Base-by-base conservation (phyloP, 2,329 filamentous ascomycete species). In the Clonostachys rosea region DNA sequence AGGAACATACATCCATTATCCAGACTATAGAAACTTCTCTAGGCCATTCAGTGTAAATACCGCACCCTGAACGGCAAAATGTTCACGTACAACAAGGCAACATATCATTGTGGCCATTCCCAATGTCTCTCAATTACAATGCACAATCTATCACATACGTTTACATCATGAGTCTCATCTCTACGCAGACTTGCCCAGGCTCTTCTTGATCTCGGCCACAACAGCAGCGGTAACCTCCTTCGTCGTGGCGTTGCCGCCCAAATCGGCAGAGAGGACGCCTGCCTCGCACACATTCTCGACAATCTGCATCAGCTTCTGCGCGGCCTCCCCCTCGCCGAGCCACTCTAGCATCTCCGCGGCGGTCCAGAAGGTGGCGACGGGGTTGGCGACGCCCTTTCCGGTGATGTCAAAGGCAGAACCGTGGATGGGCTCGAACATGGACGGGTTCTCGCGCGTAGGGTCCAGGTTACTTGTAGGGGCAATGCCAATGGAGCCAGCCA, bases 401-500 rank as follows among this genome's bases (percentile, higher is more conserved):
- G 74, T 74, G 44, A 81, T 81, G 50, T 82, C 78, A 50, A 80
- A 80, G 1, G 78, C 78, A 5, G 73, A 77, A 3, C 78, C 78
- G 54, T 81, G 78, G 46, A 83, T 81, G 0, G 79, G 79, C 65
- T 83, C 79, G 51, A 83, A 83, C 75, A 83, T 81, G 46, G 71
- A 76, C 53, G 79, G 54, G 62, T 79, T 59, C 61, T 76, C 30
- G 59, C 77, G 60, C 1, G 65, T 69, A 2, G 84, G 84, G 53
- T 88, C 84, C 2, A 88, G 69, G 54, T 87, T 87, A 43, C 75
- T 80, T 0, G 84, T 87, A 4, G 85, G 84, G 5, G 85, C 85
- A 49, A 89, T 87, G 9, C 86, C 84, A 50, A 89, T 88, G 3
- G 78, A 84, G 0, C 85, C 85, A 4, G 84, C 84, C 7, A 88